Base-by-base conservation (phyloP, 257 asterid species). In the Fraxinus excelsior region DNA sequence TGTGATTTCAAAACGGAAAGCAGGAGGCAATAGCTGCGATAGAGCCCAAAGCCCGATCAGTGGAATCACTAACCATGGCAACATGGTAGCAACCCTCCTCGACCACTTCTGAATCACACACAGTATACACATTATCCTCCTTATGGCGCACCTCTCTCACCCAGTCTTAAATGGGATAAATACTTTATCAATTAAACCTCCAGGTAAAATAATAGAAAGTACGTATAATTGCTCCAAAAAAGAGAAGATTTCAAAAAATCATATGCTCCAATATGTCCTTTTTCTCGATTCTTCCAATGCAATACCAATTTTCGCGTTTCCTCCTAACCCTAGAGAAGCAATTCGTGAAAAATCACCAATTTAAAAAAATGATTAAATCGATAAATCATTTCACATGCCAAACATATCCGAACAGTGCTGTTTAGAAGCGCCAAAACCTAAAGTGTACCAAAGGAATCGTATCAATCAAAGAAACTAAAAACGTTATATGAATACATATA, bases 91-190 rank as follows among this genome's bases (percentile, higher is more conserved):
- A 83, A 91, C 86, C 82, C 91, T 88, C 79, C 97, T 86, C 32
- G 99, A 93, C 96, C 97, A 92, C 94, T 88, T 94, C 88, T 94
- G 98, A 91, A 93, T 87, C 82, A 90, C 93, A 72, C 99, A 96
- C 62, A 96, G 91, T 96, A 96, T 96, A 88, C 99, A 96, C 99
- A 96, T 96, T 93, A 93, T 95, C 97, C 91, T 88, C 90, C 83
- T 78, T 82, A 81, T 70, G 85, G 87, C 87, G 78, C 89, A 32
- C 87, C 85, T 78, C 84, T 78, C 86, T 71, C 82, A 80, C 86
- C 92, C 87, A 81, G 87, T 80, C 79, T 68, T 64, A 37, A 78
- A 75, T 79, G 38, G 79, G 67, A 76, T 6, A 77, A 67, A 65
- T 46, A 82, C 21, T 82, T 67, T n/a, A 21, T 23, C 76, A 77